Evolutionary conservation across 2,329 filamentous ascomycete species (phyloP).

Genomic region (Nannizzia gypsea): DNA sequence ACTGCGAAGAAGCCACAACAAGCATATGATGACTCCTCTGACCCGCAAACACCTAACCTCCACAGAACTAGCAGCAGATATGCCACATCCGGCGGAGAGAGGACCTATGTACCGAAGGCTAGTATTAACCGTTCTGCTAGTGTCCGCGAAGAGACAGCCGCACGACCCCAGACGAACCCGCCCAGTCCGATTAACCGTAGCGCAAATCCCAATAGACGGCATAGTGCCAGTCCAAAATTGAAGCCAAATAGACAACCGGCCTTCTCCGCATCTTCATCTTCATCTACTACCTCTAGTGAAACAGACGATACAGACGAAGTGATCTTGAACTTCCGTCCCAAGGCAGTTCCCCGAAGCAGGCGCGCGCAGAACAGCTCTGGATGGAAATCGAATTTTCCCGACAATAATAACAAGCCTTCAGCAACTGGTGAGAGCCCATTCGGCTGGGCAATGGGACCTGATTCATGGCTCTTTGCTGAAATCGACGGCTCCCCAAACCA

Average conservation of each 20-base stretch:
- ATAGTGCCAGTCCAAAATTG: conserved; percentile 34
- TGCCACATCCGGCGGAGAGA: conserved; percentile 43
- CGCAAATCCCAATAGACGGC: conserved; percentile 24
- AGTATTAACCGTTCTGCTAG: conserved; percentile 43
- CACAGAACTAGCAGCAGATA: conserved; percentile 46
- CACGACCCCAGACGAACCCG: conserved; percentile 27
- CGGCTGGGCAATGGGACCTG: conserved; percentile 12
- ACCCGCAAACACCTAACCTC: conserved; percentile 23
- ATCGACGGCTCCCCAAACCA: conserved; percentile 9
- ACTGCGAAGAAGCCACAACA: conserved; percentile 27
- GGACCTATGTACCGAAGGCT: conserved; percentile 43
- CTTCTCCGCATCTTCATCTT: conserved; percentile 17
- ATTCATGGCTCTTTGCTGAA: conserved; percentile 15
- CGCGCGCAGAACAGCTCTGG: conserved; percentile 21
- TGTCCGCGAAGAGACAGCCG: conserved; percentile 29
- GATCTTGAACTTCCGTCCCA: conserved; percentile 25
- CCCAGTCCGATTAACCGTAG: conserved; percentile 24
- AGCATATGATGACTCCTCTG: conserved; percentile 20
- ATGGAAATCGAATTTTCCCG: conserved; percentile 15
- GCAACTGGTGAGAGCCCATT: conserved; percentile 23
- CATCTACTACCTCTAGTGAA: conserved; percentile 29
- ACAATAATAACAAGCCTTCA: conserved; percentile 15
- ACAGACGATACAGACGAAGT: conserved; percentile 24
- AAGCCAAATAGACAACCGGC: conserved; percentile 23
- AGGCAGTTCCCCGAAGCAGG: conserved; percentile 32